These are phyloP conservation scores for Hawksworthiomyces lignivorus DNA, from an alignment of 2,329 filamentous ascomycete species.

Conservation along the genomic window DNA sequence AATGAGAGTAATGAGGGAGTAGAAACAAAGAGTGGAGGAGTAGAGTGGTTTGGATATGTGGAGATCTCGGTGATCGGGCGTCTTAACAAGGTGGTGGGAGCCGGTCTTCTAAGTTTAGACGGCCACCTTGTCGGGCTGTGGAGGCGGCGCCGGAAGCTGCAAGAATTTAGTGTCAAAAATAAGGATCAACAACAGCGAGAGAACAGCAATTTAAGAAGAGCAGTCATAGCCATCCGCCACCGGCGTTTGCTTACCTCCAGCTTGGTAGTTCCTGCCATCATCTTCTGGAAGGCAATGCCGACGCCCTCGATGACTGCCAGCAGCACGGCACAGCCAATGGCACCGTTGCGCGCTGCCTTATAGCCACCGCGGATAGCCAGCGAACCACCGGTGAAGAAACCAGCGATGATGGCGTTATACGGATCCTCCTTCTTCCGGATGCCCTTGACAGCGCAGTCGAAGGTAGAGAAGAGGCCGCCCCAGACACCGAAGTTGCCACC, in stretches of 20 bases:
- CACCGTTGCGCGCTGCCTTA: constrained; percentile 87
- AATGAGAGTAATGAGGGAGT: background rate
- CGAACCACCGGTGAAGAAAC: constrained; percentile 91
- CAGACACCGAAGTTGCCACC: constrained; percentile 98
- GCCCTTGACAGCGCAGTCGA: constrained; percentile 95
- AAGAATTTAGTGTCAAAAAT: too few relatives aligned
- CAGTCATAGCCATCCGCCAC: too few relatives aligned
- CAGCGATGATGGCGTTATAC: constrained; percentile 95
- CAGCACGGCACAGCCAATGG: constrained; percentile 91
- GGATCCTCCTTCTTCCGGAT: constrained; percentile 94
- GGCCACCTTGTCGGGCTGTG: constrained; percentile 10
- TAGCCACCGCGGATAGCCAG: constrained; percentile 86
- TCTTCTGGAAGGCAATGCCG: constrained; percentile 88
- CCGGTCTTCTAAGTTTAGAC: constrained; percentile 1
- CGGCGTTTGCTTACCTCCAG: too few relatives aligned
- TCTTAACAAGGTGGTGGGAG: background rate
- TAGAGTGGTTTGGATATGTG: constrained; percentile 7
- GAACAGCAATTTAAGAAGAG: too few relatives aligned
- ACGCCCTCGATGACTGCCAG: constrained; percentile 96
- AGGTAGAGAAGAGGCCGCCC: constrained; percentile 93
- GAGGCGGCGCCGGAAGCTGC: constrained; percentile 8
- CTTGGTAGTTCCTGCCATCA: constrained; percentile 85
- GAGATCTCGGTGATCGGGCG: too few relatives aligned
- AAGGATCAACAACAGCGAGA: too few relatives aligned
- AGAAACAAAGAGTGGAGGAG: constrained; percentile 1